These are phyloP conservation scores for Fusarium nematophilum DNA, from an alignment of 2,329 filamentous ascomycete species.

Conservation along the genomic window DNA sequence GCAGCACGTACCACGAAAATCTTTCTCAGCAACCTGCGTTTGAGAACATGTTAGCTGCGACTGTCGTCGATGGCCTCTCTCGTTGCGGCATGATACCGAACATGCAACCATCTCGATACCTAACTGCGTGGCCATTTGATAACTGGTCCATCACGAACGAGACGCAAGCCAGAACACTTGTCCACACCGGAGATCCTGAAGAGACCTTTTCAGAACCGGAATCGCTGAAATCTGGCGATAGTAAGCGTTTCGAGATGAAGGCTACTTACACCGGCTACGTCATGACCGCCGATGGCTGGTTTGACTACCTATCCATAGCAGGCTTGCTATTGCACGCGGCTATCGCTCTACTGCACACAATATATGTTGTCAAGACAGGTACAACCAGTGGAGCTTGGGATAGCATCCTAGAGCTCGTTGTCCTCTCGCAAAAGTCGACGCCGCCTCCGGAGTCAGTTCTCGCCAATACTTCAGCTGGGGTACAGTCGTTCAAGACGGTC, in stretches of 20 bases:
- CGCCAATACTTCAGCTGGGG: background rate
- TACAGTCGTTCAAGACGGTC: background rate
- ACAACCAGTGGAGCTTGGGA: background rate
- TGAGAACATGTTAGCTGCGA: background rate
- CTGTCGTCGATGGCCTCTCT: background rate
- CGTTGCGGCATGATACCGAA: background rate
- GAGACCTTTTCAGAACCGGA: background rate
- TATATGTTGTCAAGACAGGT: background rate
- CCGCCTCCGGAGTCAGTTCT: background rate
- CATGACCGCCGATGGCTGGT: background rate
- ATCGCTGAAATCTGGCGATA: background rate
- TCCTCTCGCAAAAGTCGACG: background rate
- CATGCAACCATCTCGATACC: background rate
- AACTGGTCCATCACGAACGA: background rate
- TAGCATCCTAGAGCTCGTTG: conserved; percentile 2
- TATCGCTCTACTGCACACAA: background rate
- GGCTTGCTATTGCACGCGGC: background rate
- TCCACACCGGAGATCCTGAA: background rate
- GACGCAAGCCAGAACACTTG: background rate
- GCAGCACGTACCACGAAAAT: background rate
- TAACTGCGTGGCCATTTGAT: background rate
- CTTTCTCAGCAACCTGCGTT: background rate
- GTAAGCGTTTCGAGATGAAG: background rate
- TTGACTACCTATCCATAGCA: background rate
- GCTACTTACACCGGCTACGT: background rate